Evolutionary conservation across 2,329 filamentous ascomycete species (phyloP), one percentile per base, ranked within the genome.

Genomic region (Aspergillus sp.): DNA sequence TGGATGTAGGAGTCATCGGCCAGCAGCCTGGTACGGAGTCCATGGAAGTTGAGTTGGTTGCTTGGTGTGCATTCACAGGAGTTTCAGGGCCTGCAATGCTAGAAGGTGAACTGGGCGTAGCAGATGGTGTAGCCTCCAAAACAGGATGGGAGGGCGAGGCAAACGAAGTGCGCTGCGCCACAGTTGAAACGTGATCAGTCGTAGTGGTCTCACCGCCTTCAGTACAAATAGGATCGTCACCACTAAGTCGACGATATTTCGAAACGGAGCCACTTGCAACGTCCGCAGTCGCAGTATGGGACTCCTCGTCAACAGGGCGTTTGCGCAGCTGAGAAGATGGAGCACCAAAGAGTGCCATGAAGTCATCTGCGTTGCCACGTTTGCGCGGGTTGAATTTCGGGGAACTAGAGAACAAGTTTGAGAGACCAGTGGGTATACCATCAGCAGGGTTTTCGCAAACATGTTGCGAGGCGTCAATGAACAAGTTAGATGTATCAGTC

Each of bases 231-330:
- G 60, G 50, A 3, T 41, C 51, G 3, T 49, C 27, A 19, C 27
- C 30, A 33, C 42, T 57, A 7, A 61, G 39, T 24, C 62, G 57
- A 39, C 63, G 62, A 20, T 59, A 64, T 37, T 65, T 65, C 13
- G 45, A 24, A 19, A 39, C 52, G 1, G 55, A 39, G 7, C 30
- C 33, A 12, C 33, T 30, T 4, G 48, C 52, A 15, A 39, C n/a
- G 9, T 60, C 57, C 6, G 53, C 11, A 4, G 27, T 44, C 34
- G 17, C 19, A n/a, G 8, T 11, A 5, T 54, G 17, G 19, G 33
- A 22, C 9, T 34, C 51, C 11, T 56, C 57, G 22, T 61, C 60
- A 6, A 58, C 48, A 5, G 55, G 58, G 46, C 60, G 58, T 50
- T 65, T 65, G 22, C 58, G 34, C 5, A 5, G 34, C 2, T 37